Evolutionary conservation across 2,329 filamentous ascomycete species (phyloP).

Genomic region (Diaporthe aspalathi): DNA sequence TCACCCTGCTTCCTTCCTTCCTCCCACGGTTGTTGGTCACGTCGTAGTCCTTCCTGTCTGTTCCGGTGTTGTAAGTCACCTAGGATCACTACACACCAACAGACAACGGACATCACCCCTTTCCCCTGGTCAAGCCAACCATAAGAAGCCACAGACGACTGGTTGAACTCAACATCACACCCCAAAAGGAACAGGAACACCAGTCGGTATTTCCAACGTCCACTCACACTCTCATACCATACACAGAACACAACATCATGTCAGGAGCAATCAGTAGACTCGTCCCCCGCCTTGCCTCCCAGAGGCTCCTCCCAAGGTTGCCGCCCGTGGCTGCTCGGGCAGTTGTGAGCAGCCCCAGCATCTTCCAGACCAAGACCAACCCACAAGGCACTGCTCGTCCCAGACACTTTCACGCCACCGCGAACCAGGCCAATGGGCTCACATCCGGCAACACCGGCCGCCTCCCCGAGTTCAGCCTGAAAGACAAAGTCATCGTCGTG

Average conservation of each 20-base stretch:
- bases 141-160: neutral
- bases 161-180: neutral
- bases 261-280: conserved; percentile 23
- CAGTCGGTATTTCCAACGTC: no score
- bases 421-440: conserved; percentile 4
- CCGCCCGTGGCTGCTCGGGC: neutral
- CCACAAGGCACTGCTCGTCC: neutral
- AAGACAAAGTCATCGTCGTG: conserved; percentile 79
- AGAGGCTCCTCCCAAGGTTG: conserved; percentile 11
- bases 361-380: neutral
- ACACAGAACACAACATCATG: conserved; percentile 28
- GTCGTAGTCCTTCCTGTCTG: no score
- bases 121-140: neutral
- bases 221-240: no score
- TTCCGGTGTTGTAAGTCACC: neutral
- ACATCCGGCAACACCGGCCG: conserved; percentile 33
- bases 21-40: no score
- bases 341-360: neutral
- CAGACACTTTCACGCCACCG: conserved; percentile 29
- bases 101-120: neutral
- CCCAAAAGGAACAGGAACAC: neutral
- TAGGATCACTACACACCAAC: neutral
- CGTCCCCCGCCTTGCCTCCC: neutral
- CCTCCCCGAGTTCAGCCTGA: conserved; percentile 81
- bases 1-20: neutral